phyloP scores from a whole-genome alignment of 805 yeast genomes.

The Kazachstania viticola region DNA sequence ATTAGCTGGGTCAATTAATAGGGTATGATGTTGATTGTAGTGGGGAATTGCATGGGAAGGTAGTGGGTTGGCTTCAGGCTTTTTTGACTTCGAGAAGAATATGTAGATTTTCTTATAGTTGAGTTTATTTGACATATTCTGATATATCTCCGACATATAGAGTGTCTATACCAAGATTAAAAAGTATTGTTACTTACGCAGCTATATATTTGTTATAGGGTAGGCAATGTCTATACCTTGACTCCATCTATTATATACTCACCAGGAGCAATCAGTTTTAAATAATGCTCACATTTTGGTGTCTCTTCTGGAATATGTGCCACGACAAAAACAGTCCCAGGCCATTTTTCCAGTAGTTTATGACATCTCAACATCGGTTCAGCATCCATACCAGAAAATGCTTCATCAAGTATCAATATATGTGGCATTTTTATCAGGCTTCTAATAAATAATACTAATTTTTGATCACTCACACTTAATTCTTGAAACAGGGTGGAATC shows the following conservation, averaged over 20 bases:
- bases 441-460: slow-evolving; percentile 61
- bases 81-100: too few relatives aligned
- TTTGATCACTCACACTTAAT: slow-evolving; percentile 62
- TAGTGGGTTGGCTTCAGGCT: too few relatives aligned
- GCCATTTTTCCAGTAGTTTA: slow-evolving; percentile 37
- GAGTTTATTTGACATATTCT: too few relatives aligned
- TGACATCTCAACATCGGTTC: slow-evolving; percentile 46
- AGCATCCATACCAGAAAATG: slow-evolving; percentile 81
- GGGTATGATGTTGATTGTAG: too few relatives aligned
- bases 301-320: slow-evolving; percentile 76
- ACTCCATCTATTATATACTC: slow-evolving; percentile 12
- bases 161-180: too few relatives aligned
- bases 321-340: slow-evolving; percentile 64
- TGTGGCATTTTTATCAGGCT: slow-evolving; percentile 71
- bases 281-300: slow-evolving; percentile 49
- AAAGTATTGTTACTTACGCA: too few relatives aligned
- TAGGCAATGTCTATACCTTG: too few relatives aligned
- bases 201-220: too few relatives aligned
- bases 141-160: too few relatives aligned
- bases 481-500: slow-evolving; percentile 36
- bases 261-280: slow-evolving; percentile 28
- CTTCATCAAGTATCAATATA: slow-evolving; percentile 78
- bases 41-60: too few relatives aligned
- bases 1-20: too few relatives aligned
- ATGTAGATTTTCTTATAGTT: too few relatives aligned